Percentiles rank a stretch among this genome's conserved stretches.
Evolutionary conservation across 768 basidiomycete species (phyloP).

Genomic region (Collybia mongolica): DNA sequence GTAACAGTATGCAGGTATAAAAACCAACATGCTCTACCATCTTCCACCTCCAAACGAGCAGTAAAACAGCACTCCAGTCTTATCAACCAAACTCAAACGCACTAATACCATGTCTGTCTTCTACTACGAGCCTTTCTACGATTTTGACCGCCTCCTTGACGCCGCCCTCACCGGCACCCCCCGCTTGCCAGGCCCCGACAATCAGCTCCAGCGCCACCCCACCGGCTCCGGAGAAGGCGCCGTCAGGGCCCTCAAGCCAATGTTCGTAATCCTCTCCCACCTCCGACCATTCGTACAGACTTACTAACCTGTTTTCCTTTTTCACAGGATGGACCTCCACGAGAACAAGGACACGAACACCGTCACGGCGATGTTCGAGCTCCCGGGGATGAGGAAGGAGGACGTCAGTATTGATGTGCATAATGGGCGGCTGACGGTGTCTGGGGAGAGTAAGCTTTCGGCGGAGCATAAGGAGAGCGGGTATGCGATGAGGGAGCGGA

Average conservation of each 20-base stretch:
- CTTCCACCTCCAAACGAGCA: too few species aligned
- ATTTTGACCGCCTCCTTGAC: constrained; percentile 42
- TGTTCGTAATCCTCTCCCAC: not conserved
- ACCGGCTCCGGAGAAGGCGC: not conserved
- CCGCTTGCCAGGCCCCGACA: constrained; percentile 1
- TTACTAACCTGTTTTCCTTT: too few species aligned
- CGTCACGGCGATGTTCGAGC: constrained; percentile 51
- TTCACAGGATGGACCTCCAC: constrained; percentile 41
- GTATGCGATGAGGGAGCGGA: constrained; percentile 41
- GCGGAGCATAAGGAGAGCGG: constrained; percentile 26
- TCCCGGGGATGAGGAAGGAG: constrained; percentile 50
- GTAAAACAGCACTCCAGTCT: too few species aligned
- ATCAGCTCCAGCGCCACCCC: constrained; percentile 1
- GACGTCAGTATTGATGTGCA: constrained; percentile 44
- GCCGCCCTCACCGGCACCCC: constrained; percentile 22
- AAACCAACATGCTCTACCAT: too few species aligned
- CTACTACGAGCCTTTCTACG: constrained; percentile 38
- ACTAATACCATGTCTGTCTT: constrained; percentile 16
- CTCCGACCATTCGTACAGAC: too few species aligned
- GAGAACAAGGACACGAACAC: constrained; percentile 35
- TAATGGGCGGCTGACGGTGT: constrained; percentile 42
- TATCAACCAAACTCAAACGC: too few species aligned
- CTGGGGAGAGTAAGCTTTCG: constrained; percentile 34
- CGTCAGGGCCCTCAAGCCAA: constrained; percentile 6
- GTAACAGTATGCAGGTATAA: too few species aligned